These are phyloP conservation scores for Nectriaceae sp. DNA, from an alignment of 2,329 filamentous ascomycete genomes.

Conservation along the genomic window DNA sequence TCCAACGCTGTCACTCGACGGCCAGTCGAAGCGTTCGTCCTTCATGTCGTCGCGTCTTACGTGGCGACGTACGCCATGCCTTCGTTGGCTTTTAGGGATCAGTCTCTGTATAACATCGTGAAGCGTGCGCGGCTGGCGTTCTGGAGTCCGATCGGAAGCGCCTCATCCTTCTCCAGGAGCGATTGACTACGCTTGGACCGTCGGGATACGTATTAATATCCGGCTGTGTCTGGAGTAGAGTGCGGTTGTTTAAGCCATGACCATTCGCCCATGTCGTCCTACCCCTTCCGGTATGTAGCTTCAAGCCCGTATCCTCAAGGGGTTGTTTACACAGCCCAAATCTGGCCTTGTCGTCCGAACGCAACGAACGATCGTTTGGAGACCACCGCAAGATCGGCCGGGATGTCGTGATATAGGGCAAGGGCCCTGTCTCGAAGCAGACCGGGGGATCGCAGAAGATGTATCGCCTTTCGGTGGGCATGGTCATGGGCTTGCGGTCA, in stretches of 20 bases:
- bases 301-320: background rate
- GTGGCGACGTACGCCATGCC: slow-evolving; percentile 16
- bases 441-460: slow-evolving; percentile 17
- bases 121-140: background rate
- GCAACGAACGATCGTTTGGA: slow-evolving; percentile 15
- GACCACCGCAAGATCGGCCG: slow-evolving; percentile 13
- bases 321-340: background rate
- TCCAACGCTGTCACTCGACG: slow-evolving; percentile 9
- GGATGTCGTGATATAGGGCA: slow-evolving; percentile 21
- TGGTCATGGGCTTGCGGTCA: background rate
- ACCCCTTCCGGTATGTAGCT: background rate
- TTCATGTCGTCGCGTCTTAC: slow-evolving; percentile 12
- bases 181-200: background rate
- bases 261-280: background rate
- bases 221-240: background rate
- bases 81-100: slow-evolving; percentile 22
- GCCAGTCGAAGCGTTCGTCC: background rate
- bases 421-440: slow-evolving; percentile 23
- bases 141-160: background rate
- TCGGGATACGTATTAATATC: background rate
- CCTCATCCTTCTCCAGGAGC: background rate
- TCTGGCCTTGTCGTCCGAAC: slow-evolving; percentile 10
- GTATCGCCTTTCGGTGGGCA: slow-evolving; percentile 29
- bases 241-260: background rate
- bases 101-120: no score